Evolutionary conservation across 2,329 filamentous ascomycete species (phyloP).

Genomic region (Colletotrichum plurivorum): DNA sequence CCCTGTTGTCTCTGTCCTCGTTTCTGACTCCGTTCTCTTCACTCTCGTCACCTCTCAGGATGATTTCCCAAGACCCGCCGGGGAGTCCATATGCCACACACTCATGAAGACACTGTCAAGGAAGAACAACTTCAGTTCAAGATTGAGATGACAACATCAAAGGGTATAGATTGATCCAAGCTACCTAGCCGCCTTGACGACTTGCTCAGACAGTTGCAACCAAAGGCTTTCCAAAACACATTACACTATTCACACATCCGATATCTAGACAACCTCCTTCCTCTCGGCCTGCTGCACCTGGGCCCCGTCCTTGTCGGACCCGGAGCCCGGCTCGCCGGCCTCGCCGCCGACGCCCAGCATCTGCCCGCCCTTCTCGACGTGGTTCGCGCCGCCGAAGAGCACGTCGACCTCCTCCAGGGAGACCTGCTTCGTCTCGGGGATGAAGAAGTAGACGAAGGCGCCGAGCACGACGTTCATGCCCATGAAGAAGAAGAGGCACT

Average conservation of each 20-base stretch:
- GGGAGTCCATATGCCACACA: too few relatives aligned
- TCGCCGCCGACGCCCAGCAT: constrained; percentile 50
- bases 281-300: constrained; percentile 33
- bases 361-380: constrained; percentile 67
- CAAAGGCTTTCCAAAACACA: constrained; percentile 9
- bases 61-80: too few relatives aligned
- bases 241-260: constrained; percentile 20
- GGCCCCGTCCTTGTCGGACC: constrained; percentile 19
- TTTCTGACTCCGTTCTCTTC: too few relatives aligned
- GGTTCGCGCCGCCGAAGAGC: constrained; percentile 69
- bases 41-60: too few relatives aligned
- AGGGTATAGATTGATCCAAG: not conserved
- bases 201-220: not conserved
- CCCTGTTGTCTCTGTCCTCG: too few relatives aligned
- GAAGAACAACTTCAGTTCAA: too few relatives aligned
- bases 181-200: not conserved
- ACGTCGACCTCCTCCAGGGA: constrained; percentile 69
- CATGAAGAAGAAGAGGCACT: constrained; percentile 56
- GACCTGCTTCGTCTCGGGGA: constrained; percentile 66
- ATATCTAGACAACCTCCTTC: constrained; percentile 24
- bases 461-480: constrained; percentile 63
- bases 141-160: not conserved
- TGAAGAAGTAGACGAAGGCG: constrained; percentile 63
- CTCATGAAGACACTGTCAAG: too few relatives aligned
- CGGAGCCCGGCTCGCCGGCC: not conserved